phyloP scores from a whole-genome alignment of 192 early-diverging fungal genomes.

The Pilobolus umbonatus region DNA sequence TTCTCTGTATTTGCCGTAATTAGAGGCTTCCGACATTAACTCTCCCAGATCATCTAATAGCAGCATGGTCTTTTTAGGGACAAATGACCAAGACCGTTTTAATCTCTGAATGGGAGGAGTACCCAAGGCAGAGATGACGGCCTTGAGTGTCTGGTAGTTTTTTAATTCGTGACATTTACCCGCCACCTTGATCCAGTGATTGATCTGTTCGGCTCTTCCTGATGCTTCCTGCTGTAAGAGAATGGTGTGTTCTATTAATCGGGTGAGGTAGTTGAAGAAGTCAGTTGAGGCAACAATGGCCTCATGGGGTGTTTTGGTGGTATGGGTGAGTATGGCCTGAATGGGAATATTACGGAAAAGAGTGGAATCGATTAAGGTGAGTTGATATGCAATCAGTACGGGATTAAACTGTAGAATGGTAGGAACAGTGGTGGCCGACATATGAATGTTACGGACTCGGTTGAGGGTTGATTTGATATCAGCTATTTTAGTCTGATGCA shows the following conservation, averaged over 20 bases:
- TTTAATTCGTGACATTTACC: conserved; percentile 49
- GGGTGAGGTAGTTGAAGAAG: conserved; percentile 72
- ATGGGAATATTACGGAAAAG: conserved; percentile 59
- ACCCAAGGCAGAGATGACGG: conserved; percentile 55
- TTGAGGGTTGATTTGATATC: conserved; percentile 40
- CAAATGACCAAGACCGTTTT: conserved; percentile 65
- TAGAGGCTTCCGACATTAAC: conserved; percentile 61
- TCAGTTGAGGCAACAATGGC: conserved; percentile 58
- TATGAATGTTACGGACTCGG: conserved; percentile 39
- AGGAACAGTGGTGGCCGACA: conserved; percentile 41
- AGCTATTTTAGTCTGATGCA: conserved; percentile 11
- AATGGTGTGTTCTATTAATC: conserved; percentile 63
- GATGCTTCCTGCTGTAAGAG: conserved; percentile 49
- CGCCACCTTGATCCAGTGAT: conserved; percentile 64
- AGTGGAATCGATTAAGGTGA: conserved; percentile 60
- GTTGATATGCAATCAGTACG: conserved; percentile 57
- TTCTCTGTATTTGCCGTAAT: conserved; percentile 61
- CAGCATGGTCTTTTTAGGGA: conserved; percentile 53
- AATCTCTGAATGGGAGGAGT: conserved; percentile 64
- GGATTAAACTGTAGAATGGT: conserved; percentile 56
- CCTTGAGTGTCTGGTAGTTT: conserved; percentile 66
- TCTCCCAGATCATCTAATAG: conserved; percentile 46
- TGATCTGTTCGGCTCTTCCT: conserved; percentile 52
- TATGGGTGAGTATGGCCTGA: conserved; percentile 49
- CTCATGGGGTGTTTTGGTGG: conserved; percentile 51